These are phyloP conservation scores for Botrytis fabae DNA, from an alignment of 2,329 filamentous ascomycete species.

Conservation along the genomic window DNA sequence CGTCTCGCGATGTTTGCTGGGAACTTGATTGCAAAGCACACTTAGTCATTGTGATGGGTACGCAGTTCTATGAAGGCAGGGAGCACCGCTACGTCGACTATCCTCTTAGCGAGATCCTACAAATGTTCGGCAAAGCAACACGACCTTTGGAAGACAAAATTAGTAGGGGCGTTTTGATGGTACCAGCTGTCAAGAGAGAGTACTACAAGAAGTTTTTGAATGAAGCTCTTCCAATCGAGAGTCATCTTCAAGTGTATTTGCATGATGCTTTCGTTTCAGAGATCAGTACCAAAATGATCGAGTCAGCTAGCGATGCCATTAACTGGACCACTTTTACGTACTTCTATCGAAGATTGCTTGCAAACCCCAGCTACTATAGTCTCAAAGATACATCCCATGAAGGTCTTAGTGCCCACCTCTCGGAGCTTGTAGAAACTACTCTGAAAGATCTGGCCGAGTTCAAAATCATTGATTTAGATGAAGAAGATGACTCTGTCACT, in stretches of 20 bases:
- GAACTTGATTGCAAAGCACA: slow-evolving; percentile 87
- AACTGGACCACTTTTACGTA: slow-evolving; percentile 99
- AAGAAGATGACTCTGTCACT: slow-evolving; percentile 85
- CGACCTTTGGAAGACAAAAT: slow-evolving; percentile 75
- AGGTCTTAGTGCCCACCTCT: slow-evolving; percentile 89
- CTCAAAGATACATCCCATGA: slow-evolving; percentile 86
- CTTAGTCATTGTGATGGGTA: slow-evolving; percentile 94
- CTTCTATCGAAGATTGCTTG: slow-evolving; percentile 91
- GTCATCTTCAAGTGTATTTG: slow-evolving; percentile 85
- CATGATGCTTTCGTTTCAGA: slow-evolving; percentile 97
- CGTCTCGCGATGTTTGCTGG: slow-evolving; percentile 91
- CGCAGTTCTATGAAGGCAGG: slow-evolving; percentile 93
- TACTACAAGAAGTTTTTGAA: slow-evolving; percentile 99
- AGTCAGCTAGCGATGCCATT: slow-evolving; percentile 93
- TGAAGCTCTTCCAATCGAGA: slow-evolving; percentile 93
- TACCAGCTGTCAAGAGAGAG: slow-evolving; percentile 88
- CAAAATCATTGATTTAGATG: slow-evolving; percentile 93
- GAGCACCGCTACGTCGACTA: slow-evolving; percentile 98
- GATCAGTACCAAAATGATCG: slow-evolving; percentile 93
- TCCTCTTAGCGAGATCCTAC: slow-evolving; percentile 85
- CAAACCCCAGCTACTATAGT: slow-evolving; percentile 96
- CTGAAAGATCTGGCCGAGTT: slow-evolving; percentile 87
- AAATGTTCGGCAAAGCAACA: slow-evolving; percentile 96
- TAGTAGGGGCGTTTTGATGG: slow-evolving; percentile 92
- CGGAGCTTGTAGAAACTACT: slow-evolving; percentile 90